These are phyloP conservation scores for Aphanomyces stellatus DNA, from an alignment of 352 stramenopile genomes.

Conservation along the genomic window DNA sequence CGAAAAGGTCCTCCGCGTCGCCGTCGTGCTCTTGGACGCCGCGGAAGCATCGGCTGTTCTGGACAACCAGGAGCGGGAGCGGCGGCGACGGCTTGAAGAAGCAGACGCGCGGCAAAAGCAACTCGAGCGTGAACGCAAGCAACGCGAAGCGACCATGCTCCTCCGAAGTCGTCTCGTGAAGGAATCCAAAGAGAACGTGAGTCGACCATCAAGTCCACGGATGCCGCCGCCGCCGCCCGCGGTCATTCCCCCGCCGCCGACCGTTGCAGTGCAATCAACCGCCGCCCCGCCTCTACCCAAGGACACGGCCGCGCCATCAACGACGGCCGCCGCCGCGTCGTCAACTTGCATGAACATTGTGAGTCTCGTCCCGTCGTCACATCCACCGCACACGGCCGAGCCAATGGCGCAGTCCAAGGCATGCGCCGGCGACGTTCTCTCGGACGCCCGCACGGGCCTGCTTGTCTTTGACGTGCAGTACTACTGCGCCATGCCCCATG, in stretches of 20 bases:
- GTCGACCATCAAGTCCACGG: too few species aligned
- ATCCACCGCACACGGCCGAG: too few species aligned
- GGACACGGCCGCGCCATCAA: too few species aligned
- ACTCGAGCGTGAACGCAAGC: slow-evolving; percentile 35
- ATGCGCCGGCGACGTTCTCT: neutral
- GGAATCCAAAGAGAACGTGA: neutral
- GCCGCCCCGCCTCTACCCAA: neutral
- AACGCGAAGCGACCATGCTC: slow-evolving; percentile 38
- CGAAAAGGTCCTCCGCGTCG: slow-evolving; percentile 30
- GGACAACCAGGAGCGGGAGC: slow-evolving; percentile 34
- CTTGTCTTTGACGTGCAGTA: slow-evolving; percentile 65
- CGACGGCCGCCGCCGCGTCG: neutral
- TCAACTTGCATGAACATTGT: neutral
- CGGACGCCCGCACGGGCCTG: slow-evolving; percentile 27
- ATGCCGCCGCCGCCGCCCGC: neutral
- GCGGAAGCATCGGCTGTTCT: slow-evolving; percentile 43
- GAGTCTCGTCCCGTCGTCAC: neutral
- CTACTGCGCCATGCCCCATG: slow-evolving; percentile 33
- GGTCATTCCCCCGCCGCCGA: neutral
- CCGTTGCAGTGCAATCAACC: neutral
- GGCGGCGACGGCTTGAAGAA: slow-evolving; percentile 22
- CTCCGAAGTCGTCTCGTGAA: slow-evolving; percentile 43
- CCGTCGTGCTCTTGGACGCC: slow-evolving; percentile 48
- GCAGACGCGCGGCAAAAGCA: slow-evolving; percentile 24
- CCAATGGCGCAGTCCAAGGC: slow-evolving; percentile 13